Evolutionary conservation across 139 green algal species (phyloP).

Genomic region (Tetradesmus obliquus): DNA sequence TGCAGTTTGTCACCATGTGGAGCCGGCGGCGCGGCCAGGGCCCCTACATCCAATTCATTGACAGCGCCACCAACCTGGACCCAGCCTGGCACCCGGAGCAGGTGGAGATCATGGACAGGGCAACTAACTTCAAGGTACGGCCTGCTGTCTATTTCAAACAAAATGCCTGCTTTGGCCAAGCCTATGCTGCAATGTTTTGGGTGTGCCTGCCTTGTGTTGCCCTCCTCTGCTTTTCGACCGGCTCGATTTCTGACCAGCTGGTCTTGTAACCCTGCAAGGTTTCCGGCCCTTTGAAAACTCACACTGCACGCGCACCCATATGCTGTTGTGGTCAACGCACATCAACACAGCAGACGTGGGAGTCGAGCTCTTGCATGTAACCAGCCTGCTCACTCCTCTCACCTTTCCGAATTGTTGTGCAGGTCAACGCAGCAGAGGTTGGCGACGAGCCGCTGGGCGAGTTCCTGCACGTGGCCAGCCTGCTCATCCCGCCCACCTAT

Average conservation of each 20-base stretch:
- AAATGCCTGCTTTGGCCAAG: neutral
- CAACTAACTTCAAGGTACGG: slow-evolving; percentile 61
- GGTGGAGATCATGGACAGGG: slow-evolving; percentile 58
- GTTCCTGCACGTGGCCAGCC: slow-evolving; percentile 58
- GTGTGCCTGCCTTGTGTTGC: neutral
- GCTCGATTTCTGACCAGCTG: neutral
- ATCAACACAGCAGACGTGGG: slow-evolving; percentile 59
- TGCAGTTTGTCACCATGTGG: slow-evolving; percentile 49
- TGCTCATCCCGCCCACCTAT: slow-evolving; percentile 56
- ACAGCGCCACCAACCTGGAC: slow-evolving; percentile 48
- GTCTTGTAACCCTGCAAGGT: too few relatives aligned
- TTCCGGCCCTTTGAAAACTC: too few relatives aligned
- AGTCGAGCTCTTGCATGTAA: slow-evolving; percentile 66
- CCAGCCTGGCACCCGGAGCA: slow-evolving; percentile 60
- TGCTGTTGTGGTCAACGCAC: slow-evolving; percentile 2
- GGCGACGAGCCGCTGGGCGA: slow-evolving; percentile 60
- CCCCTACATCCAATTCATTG: slow-evolving; percentile 61
- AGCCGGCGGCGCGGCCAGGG: slow-evolving; percentile 54
- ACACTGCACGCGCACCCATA: too few relatives aligned
- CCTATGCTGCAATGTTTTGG: too few relatives aligned
- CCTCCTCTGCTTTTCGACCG: neutral
- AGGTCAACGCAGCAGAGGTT: slow-evolving; percentile 58
- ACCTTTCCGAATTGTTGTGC: too few relatives aligned
- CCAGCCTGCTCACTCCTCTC: slow-evolving; percentile 44
- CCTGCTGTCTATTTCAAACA: neutral